A percentile compares a stretch with the other conserved stretches of the same genome.
Conservation (phyloP, 1,284 basidiomycete species). For the Papiliotrema flavescens region DNA sequence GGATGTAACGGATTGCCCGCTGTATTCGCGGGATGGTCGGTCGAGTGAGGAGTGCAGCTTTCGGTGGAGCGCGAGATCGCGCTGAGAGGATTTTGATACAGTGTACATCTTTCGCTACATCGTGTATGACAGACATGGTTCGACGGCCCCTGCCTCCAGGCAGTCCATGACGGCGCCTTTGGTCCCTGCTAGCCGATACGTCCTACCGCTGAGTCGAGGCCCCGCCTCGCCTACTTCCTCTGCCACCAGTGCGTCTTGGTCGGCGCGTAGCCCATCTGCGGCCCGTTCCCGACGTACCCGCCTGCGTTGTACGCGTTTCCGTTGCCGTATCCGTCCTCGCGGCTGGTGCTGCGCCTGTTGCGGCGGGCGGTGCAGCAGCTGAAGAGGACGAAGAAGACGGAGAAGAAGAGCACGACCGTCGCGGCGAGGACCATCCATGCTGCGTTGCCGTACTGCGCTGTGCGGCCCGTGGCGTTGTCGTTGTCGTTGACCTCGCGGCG, state of each 20-base stretch:
- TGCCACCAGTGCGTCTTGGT: slow-evolving; percentile 1
- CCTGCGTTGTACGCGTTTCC: neutral
- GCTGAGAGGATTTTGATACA: no score
- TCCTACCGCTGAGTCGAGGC: no score
- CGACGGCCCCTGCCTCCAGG: no score
- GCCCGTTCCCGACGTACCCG: slow-evolving; percentile 7
- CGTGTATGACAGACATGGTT: no score
- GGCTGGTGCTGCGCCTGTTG: slow-evolving; percentile 1
- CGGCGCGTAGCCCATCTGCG: neutral
- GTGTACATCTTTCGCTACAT: no score
- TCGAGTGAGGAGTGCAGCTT: no score
- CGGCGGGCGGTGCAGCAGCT: slow-evolving; percentile 30
- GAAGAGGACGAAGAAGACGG: slow-evolving; percentile 33
- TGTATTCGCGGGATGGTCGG: no score
- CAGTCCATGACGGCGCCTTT: no score
- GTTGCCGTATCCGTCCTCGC: neutral
- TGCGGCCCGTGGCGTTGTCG: neutral
- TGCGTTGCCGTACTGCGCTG: slow-evolving; percentile 27
- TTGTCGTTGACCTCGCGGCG: slow-evolving; percentile 30
- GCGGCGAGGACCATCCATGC: slow-evolving; percentile 42
- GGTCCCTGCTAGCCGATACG: no score
- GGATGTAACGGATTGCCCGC: no score
- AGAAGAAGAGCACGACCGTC: slow-evolving; percentile 37
- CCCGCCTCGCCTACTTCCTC: neutral
- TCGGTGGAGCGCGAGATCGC: no score